Evolutionary conservation across 192 early-diverging fungal genomes (phyloP), one percentile per base, ranked within the genome.

Genomic region (Entomortierella lignicola): DNA sequence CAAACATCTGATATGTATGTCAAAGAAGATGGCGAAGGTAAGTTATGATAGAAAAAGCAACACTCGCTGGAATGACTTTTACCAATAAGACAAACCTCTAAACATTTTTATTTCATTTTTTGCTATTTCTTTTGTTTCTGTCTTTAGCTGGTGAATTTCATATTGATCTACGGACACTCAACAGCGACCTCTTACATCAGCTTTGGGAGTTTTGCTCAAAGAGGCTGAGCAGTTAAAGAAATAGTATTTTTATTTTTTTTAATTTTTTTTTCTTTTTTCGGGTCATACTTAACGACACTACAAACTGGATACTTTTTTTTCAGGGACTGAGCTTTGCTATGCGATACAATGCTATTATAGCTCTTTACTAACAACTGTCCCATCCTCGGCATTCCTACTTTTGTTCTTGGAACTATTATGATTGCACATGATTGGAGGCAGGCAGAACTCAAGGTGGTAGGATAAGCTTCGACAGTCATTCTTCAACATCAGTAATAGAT

Each of bases 21-120:
- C 26, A 75, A 77, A 31, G 82, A 84, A 23, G 77, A 81, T 18
- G 74, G 63, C 27, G 82, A 84, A 60, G 82, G 82, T 84, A 81
- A 17, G 4, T 50, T 8, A 2, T 50, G n/a, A n/a, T 21, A 15
- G 15, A 50, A 17, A 17, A 4, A 5, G 4, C 17, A 15, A 21
- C 48, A 21, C 15, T 10, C 17, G 15, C 15, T 50, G 48, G 48
- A 17, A 50, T 15, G 7, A 50, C 7, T 41, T 41, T 39, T 39
- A 20, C 34, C 34, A 4, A 37, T 7, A 4, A 7, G 34, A 4
- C 10, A 37, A 37, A 7, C 34, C 34, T 7, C 10, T 37, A 10
- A n/a, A 59, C 57, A 21, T 41, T 21, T 23, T 39, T 18, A 17
- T 25, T n/a, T n/a, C n/a, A n/a, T n/a, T n/a, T n/a, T n/a, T n/a